These are phyloP conservation scores for Lactarius pseudohatsudake DNA, from an alignment of 768 basidiomycete genomes.

Conservation along the genomic window DNA sequence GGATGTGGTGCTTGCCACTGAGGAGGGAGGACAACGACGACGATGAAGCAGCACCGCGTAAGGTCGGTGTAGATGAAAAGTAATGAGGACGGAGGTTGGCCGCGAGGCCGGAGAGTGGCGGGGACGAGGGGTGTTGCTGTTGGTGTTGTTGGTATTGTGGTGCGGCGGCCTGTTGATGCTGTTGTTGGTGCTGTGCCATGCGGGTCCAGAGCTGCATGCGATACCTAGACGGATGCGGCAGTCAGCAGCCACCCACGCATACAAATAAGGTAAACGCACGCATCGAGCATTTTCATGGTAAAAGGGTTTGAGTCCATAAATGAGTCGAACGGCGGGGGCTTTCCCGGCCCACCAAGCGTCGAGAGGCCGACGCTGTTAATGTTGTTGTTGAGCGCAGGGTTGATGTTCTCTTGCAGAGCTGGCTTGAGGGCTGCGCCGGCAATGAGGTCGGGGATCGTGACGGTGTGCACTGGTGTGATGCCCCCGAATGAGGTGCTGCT, in stretches of 20 bases:
- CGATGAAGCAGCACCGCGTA: conserved; percentile 17
- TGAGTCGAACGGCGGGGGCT: conserved; percentile 59
- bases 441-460: conserved; percentile 66
- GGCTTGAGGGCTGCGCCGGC: conserved; percentile 32
- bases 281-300: conserved; percentile 84
- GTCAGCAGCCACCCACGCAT: conserved; percentile 21
- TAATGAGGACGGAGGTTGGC: conserved; percentile 40
- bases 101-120: conserved; percentile 34
- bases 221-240: conserved; percentile 42
- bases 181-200: conserved; percentile 68
- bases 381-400: conserved; percentile 61
- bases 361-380: conserved; percentile 36
- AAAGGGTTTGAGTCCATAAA: conserved; percentile 82
- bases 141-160: conserved; percentile 40
- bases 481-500: conserved; percentile 52
- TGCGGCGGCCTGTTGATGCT: conserved; percentile 59
- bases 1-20: conserved; percentile 44
- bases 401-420: conserved; percentile 72
- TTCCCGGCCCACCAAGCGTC: conserved; percentile 36
- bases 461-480: conserved; percentile 81
- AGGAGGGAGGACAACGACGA: conserved; percentile 38
- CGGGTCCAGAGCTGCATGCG: conserved; percentile 92
- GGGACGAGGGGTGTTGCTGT: conserved; percentile 31
- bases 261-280: conserved; percentile 45
- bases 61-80: conserved; percentile 36